These are phyloP conservation scores for Orbilia blumenaviensis DNA, from an alignment of 2,329 filamentous ascomycete species.

Conservation along the genomic window DNA sequence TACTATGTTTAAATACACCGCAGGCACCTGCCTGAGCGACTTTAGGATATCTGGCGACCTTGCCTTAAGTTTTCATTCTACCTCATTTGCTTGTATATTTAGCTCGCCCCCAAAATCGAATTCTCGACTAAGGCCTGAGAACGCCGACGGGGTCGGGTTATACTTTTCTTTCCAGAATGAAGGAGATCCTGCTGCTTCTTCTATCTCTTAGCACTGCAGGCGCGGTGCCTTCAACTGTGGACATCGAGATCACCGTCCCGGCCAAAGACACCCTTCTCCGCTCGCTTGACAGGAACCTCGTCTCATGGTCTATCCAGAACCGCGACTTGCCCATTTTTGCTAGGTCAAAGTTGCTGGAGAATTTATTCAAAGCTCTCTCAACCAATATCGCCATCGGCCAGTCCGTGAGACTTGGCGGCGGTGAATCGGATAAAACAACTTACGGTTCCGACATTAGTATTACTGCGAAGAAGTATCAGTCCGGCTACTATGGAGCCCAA, in stretches of 20 bases:
- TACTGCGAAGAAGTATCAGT: conserved; percentile 20
- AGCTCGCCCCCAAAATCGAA: too few species aligned
- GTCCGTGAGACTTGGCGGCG: conserved; percentile 25
- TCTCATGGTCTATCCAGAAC: conserved; percentile 44
- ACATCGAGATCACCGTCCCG: conserved; percentile 22
- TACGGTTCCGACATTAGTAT: conserved; percentile 25
- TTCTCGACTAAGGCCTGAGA: background rate
- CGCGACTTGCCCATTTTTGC: conserved; percentile 41
- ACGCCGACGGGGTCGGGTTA: too few species aligned
- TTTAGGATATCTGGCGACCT: too few species aligned
- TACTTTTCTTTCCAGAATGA: too few species aligned
- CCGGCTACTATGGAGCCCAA: conserved; percentile 35
- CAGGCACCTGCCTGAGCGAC: background rate
- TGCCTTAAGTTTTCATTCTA: too few species aligned
- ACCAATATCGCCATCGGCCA: conserved; percentile 24
- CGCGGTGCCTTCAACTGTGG: background rate
- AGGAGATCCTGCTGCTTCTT: background rate
- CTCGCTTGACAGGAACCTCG: conserved; percentile 33
- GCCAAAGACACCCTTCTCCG: conserved; percentile 19
- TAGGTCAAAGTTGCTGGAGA: background rate
- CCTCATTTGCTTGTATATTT: too few species aligned
- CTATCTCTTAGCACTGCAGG: background rate
- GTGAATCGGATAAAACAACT: conserved; percentile 38
- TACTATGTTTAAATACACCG: background rate
- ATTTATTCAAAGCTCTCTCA: conserved; percentile 20